Evolutionary conservation across 1,284 basidiomycete genomes (phyloP).

Genomic region (Sanghuangporus baumii): DNA sequence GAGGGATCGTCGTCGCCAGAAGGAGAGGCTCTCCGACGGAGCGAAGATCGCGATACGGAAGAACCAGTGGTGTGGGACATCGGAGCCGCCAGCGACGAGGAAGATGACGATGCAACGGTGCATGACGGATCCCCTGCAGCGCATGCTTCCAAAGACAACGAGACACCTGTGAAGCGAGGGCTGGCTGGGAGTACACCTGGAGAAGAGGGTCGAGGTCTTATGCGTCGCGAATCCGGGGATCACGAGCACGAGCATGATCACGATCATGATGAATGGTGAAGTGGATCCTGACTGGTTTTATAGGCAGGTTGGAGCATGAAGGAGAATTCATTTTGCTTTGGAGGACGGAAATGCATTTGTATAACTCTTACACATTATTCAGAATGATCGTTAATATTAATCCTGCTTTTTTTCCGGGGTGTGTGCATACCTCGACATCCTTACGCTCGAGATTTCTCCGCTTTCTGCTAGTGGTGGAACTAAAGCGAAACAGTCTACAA

Average conservation of each 20-base stretch:
- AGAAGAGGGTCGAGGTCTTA: constrained; percentile 19
- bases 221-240: constrained; percentile 6
- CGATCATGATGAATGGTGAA: neutral
- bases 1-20: constrained; percentile 29
- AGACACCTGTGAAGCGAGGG: constrained; percentile 1
- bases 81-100: constrained; percentile 59
- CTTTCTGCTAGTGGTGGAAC: too few relatives aligned
- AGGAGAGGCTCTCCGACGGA: constrained; percentile 32
- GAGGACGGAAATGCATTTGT: too few relatives aligned
- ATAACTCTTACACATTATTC: too few relatives aligned
- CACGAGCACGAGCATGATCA: constrained; percentile 16
- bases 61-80: constrained; percentile 56
- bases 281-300: too few relatives aligned
- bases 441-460: too few relatives aligned
- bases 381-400: too few relatives aligned
- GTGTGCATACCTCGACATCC: too few relatives aligned
- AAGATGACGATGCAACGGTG: constrained; percentile 28
- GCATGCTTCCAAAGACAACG: constrained; percentile 7
- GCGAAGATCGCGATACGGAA: constrained; percentile 28
- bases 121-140: neutral
- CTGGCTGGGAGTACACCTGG: constrained; percentile 7
- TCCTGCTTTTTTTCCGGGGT: too few relatives aligned
- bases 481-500: too few relatives aligned
- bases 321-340: too few relatives aligned
- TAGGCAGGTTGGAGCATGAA: too few relatives aligned